Base-by-base conservation (phyloP, 139 green algal species). In the Chlorella sp. region DNA sequence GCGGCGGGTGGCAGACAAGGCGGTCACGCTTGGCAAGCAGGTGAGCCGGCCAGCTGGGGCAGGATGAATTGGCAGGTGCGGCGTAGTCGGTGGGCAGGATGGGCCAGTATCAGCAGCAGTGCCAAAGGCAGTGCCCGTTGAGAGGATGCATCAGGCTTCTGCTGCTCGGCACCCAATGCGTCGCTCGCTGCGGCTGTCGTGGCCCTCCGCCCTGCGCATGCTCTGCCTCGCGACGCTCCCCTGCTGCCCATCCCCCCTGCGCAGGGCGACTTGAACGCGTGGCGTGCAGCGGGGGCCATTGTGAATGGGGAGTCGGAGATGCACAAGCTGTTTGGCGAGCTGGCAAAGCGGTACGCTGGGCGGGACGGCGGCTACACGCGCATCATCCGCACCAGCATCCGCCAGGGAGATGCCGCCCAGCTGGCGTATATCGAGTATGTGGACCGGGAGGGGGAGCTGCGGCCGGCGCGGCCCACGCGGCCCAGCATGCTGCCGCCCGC, bases 351-450 rank as follows among this genome's bases (percentile, higher is more conserved):
- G 28, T 99, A 99, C 90, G 89, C 91, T n/a, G 91, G 97, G 14
- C 89, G 97, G 32, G 86, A 94, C 18, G 97, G 97, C 15, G 97
- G 97, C 61, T 99, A 99, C 93, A 99, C 97, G 3, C 91, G 97
- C 18, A 92, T 99, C 16, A 88, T 98, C 64, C 92, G 91, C 26
- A 96, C 95, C 0, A 86, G 96, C 4, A 90, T 92, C 73, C 90
- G 97, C 9, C 73, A 91, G 18, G 91, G 93, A 32, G 97, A 99
- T 82, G 93, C 96, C 18, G 96, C 96, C 36, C 92, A 95, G 32
- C 97, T 99, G 93, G 97, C 97, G 0, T 98, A 96, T 91, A 97
- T 99, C 36, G 97, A 99, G 94, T 97, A 97, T 87, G 92, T 99
- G 24, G 97, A 99, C 90, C 93, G 97, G n/a, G 80, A 89, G 1